phyloP scores from a whole-genome alignment of 768 basidiomycete genomes.

The Lactifluus subvellereus region DNA sequence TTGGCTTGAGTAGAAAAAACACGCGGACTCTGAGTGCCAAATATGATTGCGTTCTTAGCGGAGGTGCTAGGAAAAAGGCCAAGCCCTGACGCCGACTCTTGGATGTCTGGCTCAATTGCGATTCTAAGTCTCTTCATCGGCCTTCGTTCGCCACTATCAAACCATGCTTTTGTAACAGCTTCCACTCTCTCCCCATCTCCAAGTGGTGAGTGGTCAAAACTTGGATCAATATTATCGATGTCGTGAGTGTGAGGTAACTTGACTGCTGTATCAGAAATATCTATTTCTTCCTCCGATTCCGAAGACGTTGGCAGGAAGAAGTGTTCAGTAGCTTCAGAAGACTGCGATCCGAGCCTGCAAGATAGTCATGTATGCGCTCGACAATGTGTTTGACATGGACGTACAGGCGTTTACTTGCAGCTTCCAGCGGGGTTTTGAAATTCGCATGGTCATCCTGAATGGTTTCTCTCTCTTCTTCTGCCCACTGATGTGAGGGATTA shows the following conservation, averaged over 20 bases:
- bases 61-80: not conserved
- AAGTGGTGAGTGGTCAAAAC: not conserved
- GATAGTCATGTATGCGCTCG: not conserved
- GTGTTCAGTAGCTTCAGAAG: not conserved
- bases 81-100: not conserved
- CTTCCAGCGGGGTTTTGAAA: slow-evolving; percentile 9
- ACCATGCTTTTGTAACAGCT: not conserved
- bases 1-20: slow-evolving; percentile 17
- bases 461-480: not conserved
- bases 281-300: slow-evolving; percentile 6
- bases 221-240: slow-evolving; percentile 1
- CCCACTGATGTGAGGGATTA: slow-evolving; percentile 1
- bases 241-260: slow-evolving; percentile 2
- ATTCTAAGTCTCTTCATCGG: slow-evolving; percentile 20
- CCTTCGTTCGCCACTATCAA: slow-evolving; percentile 14
- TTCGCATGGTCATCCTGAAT: slow-evolving; percentile 10
- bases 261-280: slow-evolving; percentile 6
- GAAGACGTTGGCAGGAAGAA: slow-evolving; percentile 12
- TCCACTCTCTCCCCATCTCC: slow-evolving; percentile 3
- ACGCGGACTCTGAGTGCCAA: slow-evolving; percentile 16
- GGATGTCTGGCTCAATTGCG: not conserved
- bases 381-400: not conserved
- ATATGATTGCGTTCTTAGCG: not conserved
- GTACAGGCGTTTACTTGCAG: slow-evolving; percentile 8
- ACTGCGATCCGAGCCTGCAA: not conserved